Base-by-base conservation (phyloP, 495 filamentous ascomycete species). In the Haplographium delicatum region DNA sequence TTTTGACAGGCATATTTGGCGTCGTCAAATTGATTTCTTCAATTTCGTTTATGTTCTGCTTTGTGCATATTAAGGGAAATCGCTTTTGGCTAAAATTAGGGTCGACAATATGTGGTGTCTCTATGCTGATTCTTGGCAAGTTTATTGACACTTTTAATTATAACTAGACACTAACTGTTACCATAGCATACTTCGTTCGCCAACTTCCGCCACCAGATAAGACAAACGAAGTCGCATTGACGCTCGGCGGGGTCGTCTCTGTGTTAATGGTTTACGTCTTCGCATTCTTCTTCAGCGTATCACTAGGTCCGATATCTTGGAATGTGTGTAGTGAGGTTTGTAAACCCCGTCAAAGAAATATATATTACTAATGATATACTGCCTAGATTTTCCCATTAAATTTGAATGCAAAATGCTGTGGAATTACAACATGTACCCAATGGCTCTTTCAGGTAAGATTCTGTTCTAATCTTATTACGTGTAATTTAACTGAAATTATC, bases 201-300 rank as follows among this genome's bases (percentile, higher is more conserved):
- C 33, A 44, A 15, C 25, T 51, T 22, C 48, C 48, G 3, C 39
- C 48, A 13, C 38, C 39, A 3, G 19, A 31, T 13, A 18, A 43
- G 28, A 38, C 27, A 1, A 18, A 19, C 1, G 26, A 51, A n/a
- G 20, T 39, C 13, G 24, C 43, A 11, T 28, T 51, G 11, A 43
- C 48, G 3, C 4, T 44, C 9, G 48, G 48, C n/a, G 48, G 48
- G 2, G 19, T 51, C 11, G 31, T 51, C 26, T 51, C 48, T 23
- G 48, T 51, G n/a, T 42, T 43, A 13, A 51, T 30, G 22, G 48
- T 51, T 4, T 51, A 51, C 19, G 13, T 51, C 25, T 51, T 51
- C 19, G 48, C 48, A 9, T 51, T 51, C 23, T 51, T 39, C 18
- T 51, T 51, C 19, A 31, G 25, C 19, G 48, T 51, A 13, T 51